Percentiles rank a stretch among this genome's conserved stretches.
Evolutionary conservation across 768 basidiomycete species (phyloP).

Genomic region (Cubamyces lactineus): DNA sequence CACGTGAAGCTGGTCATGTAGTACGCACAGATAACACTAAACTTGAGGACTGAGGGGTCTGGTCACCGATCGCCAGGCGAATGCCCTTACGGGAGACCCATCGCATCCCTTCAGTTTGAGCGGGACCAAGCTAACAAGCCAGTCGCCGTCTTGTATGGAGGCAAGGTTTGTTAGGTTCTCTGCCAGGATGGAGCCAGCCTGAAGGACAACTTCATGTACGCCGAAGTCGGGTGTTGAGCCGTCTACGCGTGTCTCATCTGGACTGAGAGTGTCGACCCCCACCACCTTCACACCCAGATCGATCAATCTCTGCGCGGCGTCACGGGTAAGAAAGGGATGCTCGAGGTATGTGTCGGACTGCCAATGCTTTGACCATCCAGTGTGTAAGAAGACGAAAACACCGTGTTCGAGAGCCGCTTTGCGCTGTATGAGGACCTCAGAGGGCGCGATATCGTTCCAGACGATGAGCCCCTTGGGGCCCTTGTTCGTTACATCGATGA

Average conservation of each 20-base stretch:
- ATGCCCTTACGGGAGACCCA: slow-evolving; percentile 71
- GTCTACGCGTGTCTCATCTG: slow-evolving; percentile 48
- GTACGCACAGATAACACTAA: neutral
- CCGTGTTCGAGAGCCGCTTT: slow-evolving; percentile 30
- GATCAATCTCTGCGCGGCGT: slow-evolving; percentile 53
- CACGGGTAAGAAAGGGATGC: slow-evolving; percentile 64
- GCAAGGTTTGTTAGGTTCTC: slow-evolving; percentile 71
- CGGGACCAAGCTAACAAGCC: slow-evolving; percentile 59
- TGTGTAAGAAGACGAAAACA: slow-evolving; percentile 58
- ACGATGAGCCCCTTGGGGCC: slow-evolving; percentile 18
- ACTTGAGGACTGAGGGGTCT: neutral
- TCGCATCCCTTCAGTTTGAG: slow-evolving; percentile 60
- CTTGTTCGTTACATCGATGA: slow-evolving; percentile 51
- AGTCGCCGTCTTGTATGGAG: slow-evolving; percentile 39
- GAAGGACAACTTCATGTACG: slow-evolving; percentile 61
- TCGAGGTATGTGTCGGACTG: slow-evolving; percentile 55
- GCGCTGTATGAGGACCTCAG: slow-evolving; percentile 38
- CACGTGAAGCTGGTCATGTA: neutral
- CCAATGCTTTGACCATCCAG: slow-evolving; percentile 60
- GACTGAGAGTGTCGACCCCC: slow-evolving; percentile 66
- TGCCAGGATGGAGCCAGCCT: slow-evolving; percentile 61
- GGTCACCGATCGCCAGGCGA: slow-evolving; percentile 44
- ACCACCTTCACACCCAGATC: slow-evolving; percentile 56
- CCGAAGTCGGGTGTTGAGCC: slow-evolving; percentile 28
- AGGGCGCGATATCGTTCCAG: slow-evolving; percentile 29